Percentiles rank a stretch among this genome's conserved stretches.
phyloP scores from a whole-genome alignment of 1,284 basidiomycete species.

The Cerrena zonata region DNA sequence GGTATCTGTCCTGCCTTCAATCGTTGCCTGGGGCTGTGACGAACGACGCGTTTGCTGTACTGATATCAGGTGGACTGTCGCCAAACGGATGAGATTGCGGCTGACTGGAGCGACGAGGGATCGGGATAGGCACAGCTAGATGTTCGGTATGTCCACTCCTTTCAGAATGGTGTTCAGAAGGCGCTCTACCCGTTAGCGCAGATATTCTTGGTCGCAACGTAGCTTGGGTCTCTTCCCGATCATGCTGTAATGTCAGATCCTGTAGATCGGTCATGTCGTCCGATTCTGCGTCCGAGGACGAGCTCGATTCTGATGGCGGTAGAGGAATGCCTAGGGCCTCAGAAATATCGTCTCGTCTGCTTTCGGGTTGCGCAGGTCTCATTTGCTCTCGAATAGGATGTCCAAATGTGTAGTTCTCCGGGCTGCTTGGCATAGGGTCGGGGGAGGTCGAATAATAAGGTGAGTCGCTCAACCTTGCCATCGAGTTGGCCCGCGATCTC shows the following conservation, averaged over 20 bases:
- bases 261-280: neutral
- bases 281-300: neutral
- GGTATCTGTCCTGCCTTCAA: slow-evolving; percentile 42
- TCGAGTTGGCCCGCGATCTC: slow-evolving; percentile 45
- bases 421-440: slow-evolving; percentile 41
- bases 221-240: slow-evolving; percentile 7
- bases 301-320: neutral
- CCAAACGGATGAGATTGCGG: slow-evolving; percentile 9
- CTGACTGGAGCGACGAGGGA: slow-evolving; percentile 20
- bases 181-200: slow-evolving; percentile 6
- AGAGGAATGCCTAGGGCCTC: slow-evolving; percentile 1
- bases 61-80: slow-evolving; percentile 52
- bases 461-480: slow-evolving; percentile 45
- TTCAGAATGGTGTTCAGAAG: slow-evolving; percentile 6
- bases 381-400: slow-evolving; percentile 36
- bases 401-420: slow-evolving; percentile 69
- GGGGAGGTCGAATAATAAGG: slow-evolving; percentile 40
- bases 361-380: slow-evolving; percentile 9
- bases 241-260: neutral
- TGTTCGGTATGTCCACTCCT: slow-evolving; percentile 9
- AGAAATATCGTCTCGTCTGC: neutral
- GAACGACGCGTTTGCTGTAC: slow-evolving; percentile 62
- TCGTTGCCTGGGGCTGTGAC: slow-evolving; percentile 56
- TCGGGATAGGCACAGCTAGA: slow-evolving; percentile 12
- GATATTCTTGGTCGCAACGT: slow-evolving; percentile 4